Evolutionary conservation across 345 rosid species (phyloP).

Genomic region (Nephelium lappaceum): DNA sequence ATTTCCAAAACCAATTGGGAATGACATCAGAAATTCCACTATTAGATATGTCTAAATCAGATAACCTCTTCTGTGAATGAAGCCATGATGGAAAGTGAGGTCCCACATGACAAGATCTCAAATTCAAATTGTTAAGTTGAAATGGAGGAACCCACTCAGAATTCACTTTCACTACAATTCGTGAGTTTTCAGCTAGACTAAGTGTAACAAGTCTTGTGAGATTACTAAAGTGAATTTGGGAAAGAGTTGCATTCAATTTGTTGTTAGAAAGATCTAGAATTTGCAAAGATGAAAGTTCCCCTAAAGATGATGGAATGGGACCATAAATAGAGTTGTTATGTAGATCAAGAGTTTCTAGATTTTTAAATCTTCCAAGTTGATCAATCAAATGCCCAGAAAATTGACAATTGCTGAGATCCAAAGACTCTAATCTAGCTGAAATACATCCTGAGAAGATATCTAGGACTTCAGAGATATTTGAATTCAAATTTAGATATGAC

Average conservation of each 20-base stretch:
- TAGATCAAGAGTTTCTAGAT: neutral
- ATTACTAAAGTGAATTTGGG: slow-evolving; percentile 27
- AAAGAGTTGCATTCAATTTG: neutral
- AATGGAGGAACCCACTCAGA: slow-evolving; percentile 38
- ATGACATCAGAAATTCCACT: slow-evolving; percentile 29
- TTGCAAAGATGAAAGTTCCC: slow-evolving; percentile 6
- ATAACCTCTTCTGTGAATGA: slow-evolving; percentile 7
- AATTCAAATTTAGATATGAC: neutral
- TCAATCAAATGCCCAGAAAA: neutral
- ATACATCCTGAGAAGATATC: neutral
- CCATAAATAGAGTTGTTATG: neutral
- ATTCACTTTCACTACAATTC: slow-evolving; percentile 15
- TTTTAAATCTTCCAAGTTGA: neutral
- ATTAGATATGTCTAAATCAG: slow-evolving; percentile 27
- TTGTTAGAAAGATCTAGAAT: neutral
- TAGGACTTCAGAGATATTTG: neutral
- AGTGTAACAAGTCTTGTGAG: slow-evolving; percentile 25
- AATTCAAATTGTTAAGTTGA: slow-evolving; percentile 16
- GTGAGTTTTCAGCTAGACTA: slow-evolving; percentile 20
- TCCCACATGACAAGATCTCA: slow-evolving; percentile 28
- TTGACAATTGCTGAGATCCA: neutral
- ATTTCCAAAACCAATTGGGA: slow-evolving; percentile 36
- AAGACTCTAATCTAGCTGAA: neutral
- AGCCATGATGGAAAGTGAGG: slow-evolving; percentile 39
- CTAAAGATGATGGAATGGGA: neutral